Conservation (phyloP, 129 eudicot genomes). For the Escallonia herrerae region DNA sequence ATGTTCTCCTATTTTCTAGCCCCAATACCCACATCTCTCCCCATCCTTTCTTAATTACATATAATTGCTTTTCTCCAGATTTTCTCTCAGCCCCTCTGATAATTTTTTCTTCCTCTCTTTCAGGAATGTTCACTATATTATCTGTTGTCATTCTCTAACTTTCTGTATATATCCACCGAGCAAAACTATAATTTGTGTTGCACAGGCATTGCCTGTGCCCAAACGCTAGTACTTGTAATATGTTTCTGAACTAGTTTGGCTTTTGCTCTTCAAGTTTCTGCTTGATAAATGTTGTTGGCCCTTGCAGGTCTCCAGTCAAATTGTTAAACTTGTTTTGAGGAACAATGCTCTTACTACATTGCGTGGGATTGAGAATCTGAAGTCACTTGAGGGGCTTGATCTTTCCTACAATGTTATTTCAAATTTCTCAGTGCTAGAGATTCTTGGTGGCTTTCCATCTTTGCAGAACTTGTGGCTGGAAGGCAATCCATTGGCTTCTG, state of each 20-base stretch:
- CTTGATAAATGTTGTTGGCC: background rate
- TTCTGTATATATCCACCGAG: too few species aligned
- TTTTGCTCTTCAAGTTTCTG: background rate
- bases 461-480: slow-evolving; percentile 71
- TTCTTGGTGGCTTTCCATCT: slow-evolving; percentile 61
- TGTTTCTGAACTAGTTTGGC: background rate
- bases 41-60: too few species aligned
- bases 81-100: too few species aligned
- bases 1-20: too few species aligned
- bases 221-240: background rate
- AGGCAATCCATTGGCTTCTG: slow-evolving; percentile 88
- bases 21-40: too few species aligned
- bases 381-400: slow-evolving; percentile 84
- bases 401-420: slow-evolving; percentile 85
- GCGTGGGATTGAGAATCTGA: slow-evolving; percentile 71
- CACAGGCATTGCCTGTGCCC: too few species aligned
- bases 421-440: slow-evolving; percentile 64
- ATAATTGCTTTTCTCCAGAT: too few species aligned
- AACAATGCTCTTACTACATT: slow-evolving; percentile 76
- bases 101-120: too few species aligned
- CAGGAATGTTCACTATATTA: too few species aligned
- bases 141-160: too few species aligned
- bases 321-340: slow-evolving; percentile 83
- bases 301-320: slow-evolving; percentile 64
- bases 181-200: too few species aligned